Evolutionary conservation across 495 filamentous ascomycete genomes (phyloP).

Genomic region (Astrothelium subdiscretum): DNA sequence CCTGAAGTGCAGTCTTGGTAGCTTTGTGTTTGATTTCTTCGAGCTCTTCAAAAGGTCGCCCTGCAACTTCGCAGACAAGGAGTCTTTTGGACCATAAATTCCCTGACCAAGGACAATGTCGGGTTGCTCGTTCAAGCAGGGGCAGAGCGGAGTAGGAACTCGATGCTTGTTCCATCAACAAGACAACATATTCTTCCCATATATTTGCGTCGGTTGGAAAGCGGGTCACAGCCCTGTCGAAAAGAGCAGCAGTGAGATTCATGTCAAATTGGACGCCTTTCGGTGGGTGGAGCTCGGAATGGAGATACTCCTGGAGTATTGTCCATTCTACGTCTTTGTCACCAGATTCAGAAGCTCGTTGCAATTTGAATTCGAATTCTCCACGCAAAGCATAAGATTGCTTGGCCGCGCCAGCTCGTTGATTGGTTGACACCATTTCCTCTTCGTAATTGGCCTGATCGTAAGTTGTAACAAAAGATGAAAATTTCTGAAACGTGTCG

Average conservation of each 20-base stretch:
- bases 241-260: constrained; percentile 45
- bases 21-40: constrained; percentile 85
- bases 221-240: constrained; percentile 58
- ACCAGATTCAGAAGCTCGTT: constrained; percentile 42
- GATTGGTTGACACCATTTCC: constrained; percentile 61
- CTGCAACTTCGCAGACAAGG: constrained; percentile 64
- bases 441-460: constrained; percentile 64
- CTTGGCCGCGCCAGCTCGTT: constrained; percentile 55
- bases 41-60: constrained; percentile 62
- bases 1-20: constrained; percentile 67
- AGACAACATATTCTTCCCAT: constrained; percentile 75
- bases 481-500: constrained; percentile 71
- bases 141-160: constrained; percentile 22
- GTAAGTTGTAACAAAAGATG: constrained; percentile 66
- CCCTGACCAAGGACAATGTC: constrained; percentile 87
- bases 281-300: constrained; percentile 60
- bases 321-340: constrained; percentile 47
- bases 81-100: constrained; percentile 83
- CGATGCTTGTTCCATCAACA: constrained; percentile 45
- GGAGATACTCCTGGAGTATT: constrained; percentile 63
- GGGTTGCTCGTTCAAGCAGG: constrained; percentile 62
- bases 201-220: constrained; percentile 57
- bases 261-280: constrained; percentile 49
- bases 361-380: constrained; percentile 56
- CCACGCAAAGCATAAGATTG: constrained; percentile 57